Evolutionary conservation across 768 basidiomycete genomes (phyloP), one percentile per base, ranked within the genome.

Genomic region (Mycena venus): DNA sequence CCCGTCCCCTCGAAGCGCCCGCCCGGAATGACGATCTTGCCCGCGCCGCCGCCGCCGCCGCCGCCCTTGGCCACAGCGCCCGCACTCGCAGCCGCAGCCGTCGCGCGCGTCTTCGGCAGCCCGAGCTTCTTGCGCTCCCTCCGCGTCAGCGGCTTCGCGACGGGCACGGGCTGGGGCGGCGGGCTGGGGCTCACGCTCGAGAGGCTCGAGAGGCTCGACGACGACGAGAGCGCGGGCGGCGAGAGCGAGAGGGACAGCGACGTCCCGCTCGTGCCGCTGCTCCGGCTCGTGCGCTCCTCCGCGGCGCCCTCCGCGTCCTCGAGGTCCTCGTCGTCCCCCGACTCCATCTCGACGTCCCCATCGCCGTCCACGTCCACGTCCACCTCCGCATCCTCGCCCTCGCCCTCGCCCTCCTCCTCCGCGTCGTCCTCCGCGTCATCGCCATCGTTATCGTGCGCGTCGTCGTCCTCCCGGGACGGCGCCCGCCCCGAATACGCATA

Each of bases 111-210:
- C 79, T 91, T 94, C 0, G 93, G 93, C 51, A 95, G 80, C 2
- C 93, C 92, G 14, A 92, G 85, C n/a, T 85, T 85, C 83, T 92
- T 95, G 38, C 92, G 86, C 82, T 96, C 90, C 25, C 94, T 84
- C 59, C 92, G 84, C 9, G 94, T 95, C 56, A 95, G 66, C 8
- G 85, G 86, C 56, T 83, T 86, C 75, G 60, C 76, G 4, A 67
- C 63, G 1, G 79, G 74, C 14, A 81, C 81, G 1, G 81, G 80
- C 49, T 84, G 73, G 23, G 73, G 67, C 27, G 65, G 76, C 71
- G 71, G 77, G 72, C 71, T 77, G 55, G 65, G 79, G 55, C 71
- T 72, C 34, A 77, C 40, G 69, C 75, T 77, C 65, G 75, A 77
- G 9, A 77, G 34, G 61, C 75, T 77, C 1, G 75, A 77, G 23